Percentiles rank a stretch among this genome's conserved stretches.
Evolutionary conservation across 2,329 filamentous ascomycete species (phyloP).

Genomic region (Cordyceps militaris): DNA sequence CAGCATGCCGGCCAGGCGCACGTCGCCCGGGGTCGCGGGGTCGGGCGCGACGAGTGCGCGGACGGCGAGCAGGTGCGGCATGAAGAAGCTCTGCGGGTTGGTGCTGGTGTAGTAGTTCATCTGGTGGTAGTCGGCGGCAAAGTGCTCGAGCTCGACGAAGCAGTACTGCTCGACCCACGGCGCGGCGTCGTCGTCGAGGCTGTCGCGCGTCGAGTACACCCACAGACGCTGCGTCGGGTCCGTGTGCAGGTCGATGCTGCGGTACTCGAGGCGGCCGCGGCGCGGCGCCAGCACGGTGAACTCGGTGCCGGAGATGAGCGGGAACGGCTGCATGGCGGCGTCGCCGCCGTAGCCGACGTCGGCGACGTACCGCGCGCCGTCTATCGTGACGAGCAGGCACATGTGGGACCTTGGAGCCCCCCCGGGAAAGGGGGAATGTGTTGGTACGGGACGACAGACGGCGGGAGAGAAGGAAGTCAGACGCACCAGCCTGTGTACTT

Average conservation of each 20-base stretch:
- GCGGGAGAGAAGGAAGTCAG: not conserved
- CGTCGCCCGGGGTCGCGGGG: conserved; percentile 11
- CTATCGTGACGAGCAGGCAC: conserved; percentile 51
- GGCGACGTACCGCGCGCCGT: conserved; percentile 38
- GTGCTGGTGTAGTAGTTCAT: conserved; percentile 37
- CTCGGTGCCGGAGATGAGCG: conserved; percentile 20
- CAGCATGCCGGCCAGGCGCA: conserved; percentile 29
- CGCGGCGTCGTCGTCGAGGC: conserved; percentile 21
- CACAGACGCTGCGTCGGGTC: conserved; percentile 30
- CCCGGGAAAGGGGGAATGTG: no score
- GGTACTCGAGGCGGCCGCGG: conserved; percentile 37
- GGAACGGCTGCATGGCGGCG: conserved; percentile 26
- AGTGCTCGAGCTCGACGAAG: conserved; percentile 44
- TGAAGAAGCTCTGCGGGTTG: conserved; percentile 30
- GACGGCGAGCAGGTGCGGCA: conserved; percentile 30
- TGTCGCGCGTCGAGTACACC: conserved; percentile 31
- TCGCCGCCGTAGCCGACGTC: conserved; percentile 57
- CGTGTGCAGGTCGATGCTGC: conserved; percentile 24
- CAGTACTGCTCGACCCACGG: conserved; percentile 43
- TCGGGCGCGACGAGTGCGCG: conserved; percentile 22
- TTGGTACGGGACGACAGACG: no score
- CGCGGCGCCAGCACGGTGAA: conserved; percentile 35
- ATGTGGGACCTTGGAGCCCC: conserved; percentile 53
- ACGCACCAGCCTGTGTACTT: conserved; percentile 23
- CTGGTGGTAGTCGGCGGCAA: conserved; percentile 38